These are phyloP conservation scores for Miscanthus sacchariflorus DNA, from an alignment of 202 grass and related monocot species.

Conservation along the genomic window DNA sequence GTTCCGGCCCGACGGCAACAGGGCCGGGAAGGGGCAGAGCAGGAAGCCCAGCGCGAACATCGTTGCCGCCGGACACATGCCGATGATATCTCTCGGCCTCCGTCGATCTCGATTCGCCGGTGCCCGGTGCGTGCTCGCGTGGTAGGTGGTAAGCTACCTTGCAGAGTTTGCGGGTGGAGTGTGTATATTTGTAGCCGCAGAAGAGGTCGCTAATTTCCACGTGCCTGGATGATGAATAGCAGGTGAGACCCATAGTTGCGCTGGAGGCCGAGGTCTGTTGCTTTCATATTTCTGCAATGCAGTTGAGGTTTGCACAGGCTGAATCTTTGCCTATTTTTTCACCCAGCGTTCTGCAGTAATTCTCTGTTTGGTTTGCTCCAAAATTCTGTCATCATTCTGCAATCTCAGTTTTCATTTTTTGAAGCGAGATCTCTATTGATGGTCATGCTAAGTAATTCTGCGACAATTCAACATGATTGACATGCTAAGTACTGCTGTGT, in stretches of 20 bases:
- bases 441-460: too few relatives aligned
- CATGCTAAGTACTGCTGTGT: too few relatives aligned
- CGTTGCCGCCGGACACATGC: constrained; percentile 30
- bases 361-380: not conserved
- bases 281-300: not conserved
- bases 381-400: not conserved
- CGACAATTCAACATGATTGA: too few relatives aligned
- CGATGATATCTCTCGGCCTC: too few relatives aligned
- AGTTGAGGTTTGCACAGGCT: not conserved
- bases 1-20: constrained; percentile 46
- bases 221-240: not conserved
- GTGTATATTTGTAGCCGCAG: too few relatives aligned
- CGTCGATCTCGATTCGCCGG: not conserved
- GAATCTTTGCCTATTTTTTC: not conserved
- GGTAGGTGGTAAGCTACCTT: too few relatives aligned
- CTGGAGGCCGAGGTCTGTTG: not conserved
- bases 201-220: not conserved
- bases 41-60: constrained; percentile 48
- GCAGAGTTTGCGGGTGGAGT: too few relatives aligned
- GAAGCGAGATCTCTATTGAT: too few relatives aligned
- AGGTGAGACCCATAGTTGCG: not conserved
- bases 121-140: too few relatives aligned
- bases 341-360: not conserved
- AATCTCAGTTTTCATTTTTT: not conserved
- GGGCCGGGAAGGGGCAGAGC: constrained; percentile 36